Base-by-base conservation (phyloP, 305 asterid species). In the Fraxinus albicans region DNA sequence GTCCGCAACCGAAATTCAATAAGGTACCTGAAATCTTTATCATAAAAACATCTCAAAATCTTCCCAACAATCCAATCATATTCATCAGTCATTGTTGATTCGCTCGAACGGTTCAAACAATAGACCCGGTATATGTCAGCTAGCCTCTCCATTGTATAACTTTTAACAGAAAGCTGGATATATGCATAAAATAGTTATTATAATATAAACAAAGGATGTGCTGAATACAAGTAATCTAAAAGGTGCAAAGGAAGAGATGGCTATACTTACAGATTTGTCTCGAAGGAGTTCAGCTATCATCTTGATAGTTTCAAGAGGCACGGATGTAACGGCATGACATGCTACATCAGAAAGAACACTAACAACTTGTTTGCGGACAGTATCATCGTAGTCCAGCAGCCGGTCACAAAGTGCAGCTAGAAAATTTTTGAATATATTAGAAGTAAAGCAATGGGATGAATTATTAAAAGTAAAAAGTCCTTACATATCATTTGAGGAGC, bases 1-100 rank as follows among this genome's bases (percentile, higher is more conserved):
- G 21, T 44, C 82, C 38, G 15, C 79, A 85, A 80, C 60, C 58
- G 75, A 19, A 42, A 80, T 65, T 58, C 63, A 79, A 50, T 58
- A 58, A 77, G 77, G 83, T 92, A 94, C 99, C 99, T 93, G 91
- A 97, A 95, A 91, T 97, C 99, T 91, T 97, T 94, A 87, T 97
- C 99, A 82, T 95, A 97, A 84, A 93, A 93, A 86, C 99, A 93
- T 89, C 98, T 94, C 86, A 95, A 89, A 78, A 95, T 88, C 90
- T 89, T 95, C 84, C 98, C 96, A 50, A 92, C 92, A 84, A 97
- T 93, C 98, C 98, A 95, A 84, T 93, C 98, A 90, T 92, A 95
- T 53, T 87, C 94, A 53, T 81, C 91, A 81, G 85, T 81, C 27
- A 4, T 50, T 53, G 76, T 77, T 31, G 90, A 86, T 77, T 84